Evolutionary conservation across 2,329 filamentous ascomycete species (phyloP), one percentile per base, ranked within the genome.

Genomic region (Ophiocordyceps camponoti-leonardi): DNA sequence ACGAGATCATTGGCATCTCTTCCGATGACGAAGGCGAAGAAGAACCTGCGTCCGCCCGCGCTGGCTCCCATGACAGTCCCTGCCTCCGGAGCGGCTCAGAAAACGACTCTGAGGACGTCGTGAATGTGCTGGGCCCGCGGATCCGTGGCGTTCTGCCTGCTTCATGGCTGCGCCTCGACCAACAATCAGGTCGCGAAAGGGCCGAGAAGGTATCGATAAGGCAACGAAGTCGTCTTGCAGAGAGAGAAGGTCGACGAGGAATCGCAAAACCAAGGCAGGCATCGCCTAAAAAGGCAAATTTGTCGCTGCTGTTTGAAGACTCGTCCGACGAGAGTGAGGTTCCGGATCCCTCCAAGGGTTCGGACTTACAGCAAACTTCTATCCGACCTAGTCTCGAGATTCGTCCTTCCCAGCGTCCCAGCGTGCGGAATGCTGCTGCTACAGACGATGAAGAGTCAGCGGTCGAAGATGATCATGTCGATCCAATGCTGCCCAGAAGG

Each of bases 151-250:
- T 81, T 8, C 65, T 81, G 41, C 78, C 78, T 37, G 78, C 78
- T n/a, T 82, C 78, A 6, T 81, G 77, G 72, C 65, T 81, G 46
- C 70, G 77, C 40, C 57, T 82, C 22, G 75, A 80, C 53, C 69
- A 73, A 47, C 63, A 69, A 46, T 50, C 60, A 28, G 59, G 54
- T 51, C 54, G 54, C 16, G 53, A 55, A 47, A 63, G 58, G 46
- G 53, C 52, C 33, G 49, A 55, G 44, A 59, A 57, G 46, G 56
- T 57, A 42, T 43, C 49, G 8, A 49, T 51, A 19, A 57, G 52
- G 42, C 59, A 56, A 40, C 53, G 50, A 49, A 53, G 45, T 11
- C 57, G 51, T 19, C 64, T 63, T 3, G 61, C 63, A 1, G 64
- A 67, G 41, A 61, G 56, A 33, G 61, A 62, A 20, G 56, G 58